Conservation (phyloP, 768 basidiomycete species). For the Mycena kentingensis region DNA sequence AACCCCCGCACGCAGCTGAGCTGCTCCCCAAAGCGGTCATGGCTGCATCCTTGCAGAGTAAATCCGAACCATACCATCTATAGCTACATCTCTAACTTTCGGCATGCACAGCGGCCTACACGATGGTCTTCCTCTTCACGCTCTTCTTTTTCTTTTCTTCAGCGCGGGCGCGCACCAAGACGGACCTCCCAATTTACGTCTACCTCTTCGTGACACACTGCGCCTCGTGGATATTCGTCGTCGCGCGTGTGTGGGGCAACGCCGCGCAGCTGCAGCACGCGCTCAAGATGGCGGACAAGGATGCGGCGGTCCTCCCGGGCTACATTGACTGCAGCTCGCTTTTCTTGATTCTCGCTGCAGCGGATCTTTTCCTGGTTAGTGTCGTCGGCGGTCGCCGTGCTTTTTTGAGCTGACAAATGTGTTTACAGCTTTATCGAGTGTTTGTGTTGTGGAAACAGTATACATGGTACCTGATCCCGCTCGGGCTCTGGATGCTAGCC, state of each 20-base stretch:
- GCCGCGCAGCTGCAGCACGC: conserved; percentile 4
- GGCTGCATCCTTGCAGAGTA: conserved; percentile 6
- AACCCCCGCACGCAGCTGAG: conserved; percentile 1
- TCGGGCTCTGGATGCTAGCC: conserved; percentile 2
- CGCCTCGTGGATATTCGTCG: conserved; percentile 14
- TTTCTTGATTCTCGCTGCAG: conserved; percentile 13
- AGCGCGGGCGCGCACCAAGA: not conserved
- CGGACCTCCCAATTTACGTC: conserved; percentile 11
- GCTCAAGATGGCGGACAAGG: conserved; percentile 7
- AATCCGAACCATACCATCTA: not conserved
- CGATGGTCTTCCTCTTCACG: conserved; percentile 2
- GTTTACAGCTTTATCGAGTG: conserved; percentile 11
- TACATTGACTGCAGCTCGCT: conserved; percentile 14
- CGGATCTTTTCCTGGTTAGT: conserved; percentile 14
- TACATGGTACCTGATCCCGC: conserved; percentile 1
- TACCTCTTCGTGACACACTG: conserved; percentile 17
- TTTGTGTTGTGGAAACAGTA: conserved; percentile 6
- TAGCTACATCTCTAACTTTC: not conserved
- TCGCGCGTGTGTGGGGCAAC: conserved; percentile 12
- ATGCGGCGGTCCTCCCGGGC: conserved; percentile 10
- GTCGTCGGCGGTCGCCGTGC: not conserved
- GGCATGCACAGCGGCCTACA: conserved; percentile 5
- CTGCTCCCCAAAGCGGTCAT: conserved; percentile 3
- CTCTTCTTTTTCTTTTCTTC: not conserved
- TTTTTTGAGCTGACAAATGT: no score